Evolutionary conservation across 306 rosid genomes (phyloP), one percentile per base, ranked within the genome.

Genomic region (Pterocarpus macrocarpus): DNA sequence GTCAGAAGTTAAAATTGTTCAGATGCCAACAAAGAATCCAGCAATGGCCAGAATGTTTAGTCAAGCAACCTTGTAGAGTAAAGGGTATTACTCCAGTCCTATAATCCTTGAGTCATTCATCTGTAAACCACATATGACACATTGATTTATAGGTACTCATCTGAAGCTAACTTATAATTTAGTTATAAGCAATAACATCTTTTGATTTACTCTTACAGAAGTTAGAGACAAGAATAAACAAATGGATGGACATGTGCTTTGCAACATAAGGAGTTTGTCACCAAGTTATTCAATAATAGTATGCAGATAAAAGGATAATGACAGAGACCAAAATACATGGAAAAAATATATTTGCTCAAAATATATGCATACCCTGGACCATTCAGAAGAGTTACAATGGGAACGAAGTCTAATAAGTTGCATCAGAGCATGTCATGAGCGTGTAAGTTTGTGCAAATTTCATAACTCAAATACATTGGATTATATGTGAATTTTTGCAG

Each of bases 81-180:
- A 34, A 17, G 45, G 15, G 39, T 64, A 43, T 66, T 52, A 65
- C 61, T 80, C 73, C 53, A 70, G 32, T 81, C 47, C 76, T 38
- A 28, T 30, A 28, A 68, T 47, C 68, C 72, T 35, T 73, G 38
- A 16, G 0, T 80, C 85, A 84, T 53, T 81, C 75, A 45, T 85
- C 92, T 91, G 91, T 47, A 82, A 80, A 77, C 30, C 70, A 71
- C 72, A 43, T 22, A 22, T 22, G 28, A 22, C 28, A 79, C 12
- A 59, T 47, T 69, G 16, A 82, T 82, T 71, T 71, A 22, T 22
- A 22, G 28, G 0, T 22, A 43, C 4, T 59, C 68, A 28, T 13
- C 47, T 39, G 10, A 44, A 47, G n/a, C 50, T 83, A 64, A 43
- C 69, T 71, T 77, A 4, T 52, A 62, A 62, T 41, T 14, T 55